Base-by-base conservation (phyloP, 768 basidiomycete species). In the Jaapia argillacea region DNA sequence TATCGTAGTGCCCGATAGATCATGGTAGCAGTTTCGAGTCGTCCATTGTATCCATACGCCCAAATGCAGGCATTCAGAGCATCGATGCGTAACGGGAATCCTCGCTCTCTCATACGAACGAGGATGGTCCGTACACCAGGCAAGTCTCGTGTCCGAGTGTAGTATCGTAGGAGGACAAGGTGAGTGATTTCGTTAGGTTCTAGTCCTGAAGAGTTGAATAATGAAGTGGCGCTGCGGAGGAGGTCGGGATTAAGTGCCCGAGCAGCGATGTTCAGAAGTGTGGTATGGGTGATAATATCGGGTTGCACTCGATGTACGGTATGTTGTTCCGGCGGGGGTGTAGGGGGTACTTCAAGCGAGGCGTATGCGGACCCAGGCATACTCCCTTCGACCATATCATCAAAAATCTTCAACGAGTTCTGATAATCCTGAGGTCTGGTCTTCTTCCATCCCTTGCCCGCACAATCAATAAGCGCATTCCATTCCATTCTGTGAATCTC, bases 41-140 rank as follows among this genome's bases (percentile, higher is more conserved):
- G 72, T 12, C 65, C 60, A 41, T 69, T 70, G 27, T 63, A 63
- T 14, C 72, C 73, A 58, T 74, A 88, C 0, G 81, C 80, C 79
- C 77, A 83, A 6, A 91, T 62, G 51, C 74, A 77, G 5, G 75
- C 69, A 53, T 89, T 90, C 50, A 82, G 53, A 7, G 79, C 82
- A 42, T 81, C 81, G 18, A 84, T 49, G 5, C 76, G 75, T 13
- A 88, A 54, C 28, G 72, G 67, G 39, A 75, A 42, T 22, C 59
- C 64, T 31, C 75, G 70, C 26, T 71, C 62, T 40, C 63, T 58
- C 65, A 88, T 75, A 53, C 64, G 70, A 36, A 56, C 50, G 5
- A 88, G 50, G 4, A 72, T 75, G 3, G 71, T 64, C 36, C 80
- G 75, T 36, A 88, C 66, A 14, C 72, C 75, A 2, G 59, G 48